Base-by-base conservation (phyloP, 176 grass and related monocot genomes). In the Raddia guianensis region DNA sequence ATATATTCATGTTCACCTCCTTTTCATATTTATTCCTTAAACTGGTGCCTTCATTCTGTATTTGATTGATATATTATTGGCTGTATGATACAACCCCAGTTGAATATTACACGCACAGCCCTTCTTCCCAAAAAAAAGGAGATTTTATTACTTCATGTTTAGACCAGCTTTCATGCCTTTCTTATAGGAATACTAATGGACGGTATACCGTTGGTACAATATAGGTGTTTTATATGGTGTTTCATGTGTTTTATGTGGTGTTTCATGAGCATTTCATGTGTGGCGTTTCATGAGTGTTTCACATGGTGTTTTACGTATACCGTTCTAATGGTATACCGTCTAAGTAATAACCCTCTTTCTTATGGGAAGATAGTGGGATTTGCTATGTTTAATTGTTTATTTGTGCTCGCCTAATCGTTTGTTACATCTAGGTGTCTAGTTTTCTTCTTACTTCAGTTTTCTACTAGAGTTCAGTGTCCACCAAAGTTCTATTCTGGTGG, bases 381-480 rank as follows among this genome's bases (percentile, higher is more conserved):
- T 52, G 27, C 51, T 63, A n/a, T 46, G 35, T 65, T 34, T 40
- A 40, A 40, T 40, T 40, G 37, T 40, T 66, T 72, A 12, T 78
- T 63, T 63, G 34, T 76, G 48, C 57, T 87, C 35, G 27, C 27
- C 27, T 27, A 27, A 27, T 27, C 27, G 33, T 40, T 10, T 74
- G 48, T 49, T 51, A 42, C 20, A 64, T 82, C 14, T 70, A 6
- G 3, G 3, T 42, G 27, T 77, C 16, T 58, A 40, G 42, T 42
- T 40, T 20, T 68, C 52, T 37, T 68, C 75, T 79, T 34, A 5
- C 27, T 82, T 64, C 45, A 21, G 63, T 82, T 32, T 52, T 78
- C 45, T 79, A 12, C 43, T 70, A 14, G 9, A 70, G 67, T 13
- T 47, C 11, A 40, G 37, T 40, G 37, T 40, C 4, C 37, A 40